Base-by-base conservation (phyloP, 257 asterid species). In the Scutellaria barbata region DNA sequence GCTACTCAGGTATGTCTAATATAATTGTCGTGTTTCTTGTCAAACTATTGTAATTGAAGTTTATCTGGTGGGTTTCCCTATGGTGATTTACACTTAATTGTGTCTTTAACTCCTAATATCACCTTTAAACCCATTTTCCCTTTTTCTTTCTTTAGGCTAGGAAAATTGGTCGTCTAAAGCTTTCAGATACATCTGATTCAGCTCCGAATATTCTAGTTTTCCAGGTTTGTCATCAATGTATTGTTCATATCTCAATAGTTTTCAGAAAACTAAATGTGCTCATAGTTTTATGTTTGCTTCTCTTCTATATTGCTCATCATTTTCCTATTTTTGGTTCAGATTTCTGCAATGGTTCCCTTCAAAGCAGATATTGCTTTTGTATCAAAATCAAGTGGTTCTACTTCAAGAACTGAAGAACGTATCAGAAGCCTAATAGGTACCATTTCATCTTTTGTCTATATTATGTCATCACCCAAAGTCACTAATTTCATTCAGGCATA, bases 171-270 rank as follows among this genome's bases (percentile, higher is more conserved):
- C 85, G 85, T 67, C 80, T 89, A 82, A 95, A 85, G 88, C 98
- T 95, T 73, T 87, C 99, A 41, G 96, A 95, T 79, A 83, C 95
- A 66, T 82, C 89, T 59, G 98, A 87, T 51, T 70, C 79, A 74
- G 84, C 87, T 76, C 83, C 99, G 48, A 95, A 88, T 60, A 80
- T 95, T 81, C 86, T 95, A 63, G 96, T 95, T 77, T 92, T 95
- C 85, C 98, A 95, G 99, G 99, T 95, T 68, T 68, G 50, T 73
- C 53, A 63, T 37, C 35, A 66, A 41, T 51, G n/a, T 42, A 10
- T 41, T 59, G 46, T 61, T 72, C 66, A 66, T 63, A 42, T 78
- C 64, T 56, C 25, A 22, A 22, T 77, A 51, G 56, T 10, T 65
- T 65, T 62, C 17, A 20, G 66, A 39, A 30, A 50, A 73, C 61